Conservation (phyloP, 306 rosid genomes). For the Clitoria ternatea region DNA sequence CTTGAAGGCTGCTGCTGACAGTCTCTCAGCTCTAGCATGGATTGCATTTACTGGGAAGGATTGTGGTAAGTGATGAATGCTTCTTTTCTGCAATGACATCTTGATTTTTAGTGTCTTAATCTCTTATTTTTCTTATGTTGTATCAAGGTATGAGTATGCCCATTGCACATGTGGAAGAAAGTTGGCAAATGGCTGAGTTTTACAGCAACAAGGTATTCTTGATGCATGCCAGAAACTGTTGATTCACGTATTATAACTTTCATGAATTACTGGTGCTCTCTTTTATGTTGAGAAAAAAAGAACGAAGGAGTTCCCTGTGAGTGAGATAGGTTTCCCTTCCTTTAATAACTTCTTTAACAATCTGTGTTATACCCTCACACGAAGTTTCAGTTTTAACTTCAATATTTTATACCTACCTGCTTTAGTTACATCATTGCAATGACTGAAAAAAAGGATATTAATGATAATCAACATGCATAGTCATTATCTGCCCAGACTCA, state of each 20-base stretch:
- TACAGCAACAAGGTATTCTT: conserved; percentile 89
- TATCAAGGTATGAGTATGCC: conserved; percentile 97
- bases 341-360: conserved; percentile 23
- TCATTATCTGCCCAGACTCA: not conserved
- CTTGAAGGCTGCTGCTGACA: conserved; percentile 82
- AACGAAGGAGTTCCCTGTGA: not conserved
- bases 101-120: conserved; percentile 18
- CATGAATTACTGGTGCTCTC: not conserved
- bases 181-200: conserved; percentile 99
- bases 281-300: conserved; percentile 4
- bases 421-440: not conserved
- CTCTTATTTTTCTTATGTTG: conserved; percentile 14
- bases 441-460: conserved; percentile 17
- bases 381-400: not conserved
- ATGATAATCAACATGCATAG: conserved; percentile 8
- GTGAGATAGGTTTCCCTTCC: no score
- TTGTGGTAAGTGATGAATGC: conserved; percentile 54
- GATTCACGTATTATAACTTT: conserved; percentile 11
- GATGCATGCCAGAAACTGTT: conserved; percentile 12
- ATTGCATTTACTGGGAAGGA: conserved; percentile 86
- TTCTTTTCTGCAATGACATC: conserved; percentile 16
- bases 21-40: conserved; percentile 97
- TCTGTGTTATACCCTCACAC: not conserved
- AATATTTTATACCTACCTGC: not conserved
- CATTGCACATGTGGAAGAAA: conserved; percentile 95